Evolutionary conservation across 2,329 filamentous ascomycete genomes (phyloP).

Genomic region (Ascochyta koolunga): DNA sequence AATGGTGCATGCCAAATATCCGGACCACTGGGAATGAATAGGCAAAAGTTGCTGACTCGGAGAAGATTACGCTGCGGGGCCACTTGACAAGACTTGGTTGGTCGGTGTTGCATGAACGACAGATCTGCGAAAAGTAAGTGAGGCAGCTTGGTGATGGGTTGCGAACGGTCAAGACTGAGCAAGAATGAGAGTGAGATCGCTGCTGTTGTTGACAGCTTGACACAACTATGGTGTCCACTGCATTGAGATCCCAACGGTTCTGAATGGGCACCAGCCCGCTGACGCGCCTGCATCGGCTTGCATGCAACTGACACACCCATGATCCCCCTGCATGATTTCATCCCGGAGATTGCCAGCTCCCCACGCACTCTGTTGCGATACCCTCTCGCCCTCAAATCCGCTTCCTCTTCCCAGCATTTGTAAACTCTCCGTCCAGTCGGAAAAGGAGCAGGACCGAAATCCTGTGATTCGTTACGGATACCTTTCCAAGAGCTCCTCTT

Average conservation of each 20-base stretch:
- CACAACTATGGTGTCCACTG: slow-evolving; percentile 2
- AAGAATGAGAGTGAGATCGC: slow-evolving; percentile 8
- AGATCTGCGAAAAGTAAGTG: neutral
- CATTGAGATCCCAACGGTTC: slow-evolving; percentile 2
- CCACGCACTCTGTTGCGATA: neutral
- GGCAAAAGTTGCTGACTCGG: neutral
- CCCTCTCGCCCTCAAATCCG: neutral
- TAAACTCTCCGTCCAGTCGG: slow-evolving; percentile 7
- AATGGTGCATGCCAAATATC: slow-evolving; percentile 2
- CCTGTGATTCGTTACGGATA: slow-evolving; percentile 17
- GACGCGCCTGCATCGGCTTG: neutral
- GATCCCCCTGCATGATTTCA: neutral
- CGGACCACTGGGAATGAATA: neutral
- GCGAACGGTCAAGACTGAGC: neutral
- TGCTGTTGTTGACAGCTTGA: slow-evolving; percentile 14
- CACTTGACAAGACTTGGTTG: neutral
- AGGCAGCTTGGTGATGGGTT: neutral
- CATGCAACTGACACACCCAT: slow-evolving; percentile 1
- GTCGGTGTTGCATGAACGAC: neutral
- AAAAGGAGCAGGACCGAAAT: neutral
- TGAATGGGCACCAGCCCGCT: slow-evolving; percentile 3
- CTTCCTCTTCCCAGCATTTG: neutral
- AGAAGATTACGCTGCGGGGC: neutral
- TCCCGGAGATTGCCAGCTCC: neutral
- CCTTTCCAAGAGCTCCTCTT: slow-evolving; percentile 15